A percentile compares a stretch with the other conserved stretches of the same genome.
Conservation (phyloP, 2,329 filamentous ascomycete species). For the Ophiobolus disseminans region DNA sequence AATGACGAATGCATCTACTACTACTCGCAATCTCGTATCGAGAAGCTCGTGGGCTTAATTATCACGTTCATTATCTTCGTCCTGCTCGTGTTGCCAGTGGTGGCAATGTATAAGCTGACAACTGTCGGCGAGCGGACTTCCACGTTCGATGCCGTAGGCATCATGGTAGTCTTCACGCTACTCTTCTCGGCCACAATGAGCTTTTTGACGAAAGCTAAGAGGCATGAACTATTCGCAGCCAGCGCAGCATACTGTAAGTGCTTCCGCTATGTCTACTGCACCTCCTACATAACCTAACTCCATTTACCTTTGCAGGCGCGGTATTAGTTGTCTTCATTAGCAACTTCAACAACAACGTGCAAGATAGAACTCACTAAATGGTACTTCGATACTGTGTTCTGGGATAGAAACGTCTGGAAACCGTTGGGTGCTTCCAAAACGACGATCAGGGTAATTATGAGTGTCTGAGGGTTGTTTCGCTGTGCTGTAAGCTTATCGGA, state of each 20-base stretch:
- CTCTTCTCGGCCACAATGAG: conserved; percentile 44
- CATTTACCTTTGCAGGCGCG: no score
- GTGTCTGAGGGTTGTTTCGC: no score
- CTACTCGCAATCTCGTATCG: conserved; percentile 40
- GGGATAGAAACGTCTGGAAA: no score
- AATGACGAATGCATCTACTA: conserved; percentile 34
- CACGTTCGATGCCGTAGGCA: conserved; percentile 48
- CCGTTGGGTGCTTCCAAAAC: no score
- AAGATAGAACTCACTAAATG: no score
- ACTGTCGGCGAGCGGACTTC: conserved; percentile 30
- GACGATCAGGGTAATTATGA: no score
- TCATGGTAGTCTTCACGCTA: conserved; percentile 51
- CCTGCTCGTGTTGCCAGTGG: conserved; percentile 46
- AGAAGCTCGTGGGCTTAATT: conserved; percentile 44
- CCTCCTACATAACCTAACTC: no score
- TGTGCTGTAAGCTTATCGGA: no score
- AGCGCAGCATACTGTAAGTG: conserved; percentile 48
- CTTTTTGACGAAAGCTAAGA: conserved; percentile 39
- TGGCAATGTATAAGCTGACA: conserved; percentile 47
- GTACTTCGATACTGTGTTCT: no score
- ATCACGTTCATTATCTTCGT: conserved; percentile 50
- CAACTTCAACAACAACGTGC: conserved; percentile 40
- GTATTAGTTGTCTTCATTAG: conserved; percentile 49
- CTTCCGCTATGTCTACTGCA: no score
- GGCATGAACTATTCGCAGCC: conserved; percentile 48